Evolutionary conservation across 2,329 filamentous ascomycete species (phyloP), one percentile per base, ranked within the genome.

Genomic region (Aaosphaeria arxii): DNA sequence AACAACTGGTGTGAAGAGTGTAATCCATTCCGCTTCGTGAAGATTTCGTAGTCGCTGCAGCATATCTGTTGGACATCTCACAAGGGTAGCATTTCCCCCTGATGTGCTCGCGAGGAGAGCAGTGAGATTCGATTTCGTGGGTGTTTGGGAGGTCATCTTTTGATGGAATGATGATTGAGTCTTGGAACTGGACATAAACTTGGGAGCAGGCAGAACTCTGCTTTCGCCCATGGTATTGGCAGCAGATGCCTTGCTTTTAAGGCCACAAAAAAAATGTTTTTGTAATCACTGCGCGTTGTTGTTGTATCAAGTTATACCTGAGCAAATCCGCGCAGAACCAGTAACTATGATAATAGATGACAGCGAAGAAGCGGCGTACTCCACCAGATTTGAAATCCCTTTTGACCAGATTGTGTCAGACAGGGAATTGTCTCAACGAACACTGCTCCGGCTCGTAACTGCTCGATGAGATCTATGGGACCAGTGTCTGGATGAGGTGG

Each of bases 1-100:
- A 44, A 87, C 71, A n/a, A 86, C 71, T n/a, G 75, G 76, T 1
- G 75, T 76, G 58, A 77, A 73, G 13, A 78, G 67, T 1, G 76
- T 66, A 40, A 78, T 67, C 6, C 69, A 52, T 35, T 72, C 67
- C 5, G 70, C 64, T 44, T 67, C 63, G 30, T 71, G 57, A 6
- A 75, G 63, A 13, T 56, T 59, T 40, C 63, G 63, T 39, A 75
- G 39, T 42, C 62, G 56, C 30, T 35, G 43, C 2, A 70, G 53
- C 5, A 49, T 58, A 2, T 53, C 48, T 1, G 58, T 35, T 13
- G 66, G 59, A 43, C 62, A 64, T 43, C 59, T 62, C 28, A 66
- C 47, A 40, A 66, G 42, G 7, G 50, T 54, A 11, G 61, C 56
- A 44, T 56, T 49, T 33, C 55, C 52, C 11, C 54, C 53, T 24